A percentile compares a stretch with the other conserved stretches of the same genome.
Evolutionary conservation across 2,329 filamentous ascomycete genomes (phyloP).

Genomic region (Epichloe bromicola): DNA sequence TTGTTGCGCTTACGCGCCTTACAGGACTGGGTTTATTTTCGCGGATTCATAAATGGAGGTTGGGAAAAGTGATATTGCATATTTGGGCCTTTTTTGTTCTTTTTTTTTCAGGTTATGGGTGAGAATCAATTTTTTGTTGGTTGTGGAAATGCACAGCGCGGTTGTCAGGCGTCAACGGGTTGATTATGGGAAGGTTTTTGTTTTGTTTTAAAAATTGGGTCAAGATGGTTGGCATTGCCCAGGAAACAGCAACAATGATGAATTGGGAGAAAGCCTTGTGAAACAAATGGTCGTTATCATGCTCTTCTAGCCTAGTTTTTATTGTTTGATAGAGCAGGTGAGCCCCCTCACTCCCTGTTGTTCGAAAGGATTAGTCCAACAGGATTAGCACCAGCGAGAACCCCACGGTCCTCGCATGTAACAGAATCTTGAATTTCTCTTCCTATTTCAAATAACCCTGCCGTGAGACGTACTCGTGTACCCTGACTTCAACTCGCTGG

Average conservation of each 20-base stretch:
- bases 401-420: neutral
- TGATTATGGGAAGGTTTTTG: neutral
- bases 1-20: neutral
- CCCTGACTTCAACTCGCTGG: neutral
- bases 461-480: no score
- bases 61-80: neutral
- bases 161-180: neutral
- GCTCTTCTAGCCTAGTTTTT: neutral
- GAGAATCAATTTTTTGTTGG: neutral
- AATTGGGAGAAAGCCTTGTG: neutral
- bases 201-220: neutral
- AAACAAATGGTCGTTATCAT: neutral
- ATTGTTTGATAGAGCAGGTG: neutral
- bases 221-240: neutral
- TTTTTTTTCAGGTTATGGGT: conserved; percentile 1
- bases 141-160: neutral
- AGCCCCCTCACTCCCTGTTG: neutral
- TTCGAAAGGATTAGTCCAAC: neutral
- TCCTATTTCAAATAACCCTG: neutral
- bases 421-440: neutral
- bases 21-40: neutral
- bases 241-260: neutral
- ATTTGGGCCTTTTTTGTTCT: neutral
- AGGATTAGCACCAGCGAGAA: neutral
- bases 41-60: neutral